phyloP scores from a whole-genome alignment of 2,329 filamentous ascomycete genomes.

The Rutstroemia sp. region DNA sequence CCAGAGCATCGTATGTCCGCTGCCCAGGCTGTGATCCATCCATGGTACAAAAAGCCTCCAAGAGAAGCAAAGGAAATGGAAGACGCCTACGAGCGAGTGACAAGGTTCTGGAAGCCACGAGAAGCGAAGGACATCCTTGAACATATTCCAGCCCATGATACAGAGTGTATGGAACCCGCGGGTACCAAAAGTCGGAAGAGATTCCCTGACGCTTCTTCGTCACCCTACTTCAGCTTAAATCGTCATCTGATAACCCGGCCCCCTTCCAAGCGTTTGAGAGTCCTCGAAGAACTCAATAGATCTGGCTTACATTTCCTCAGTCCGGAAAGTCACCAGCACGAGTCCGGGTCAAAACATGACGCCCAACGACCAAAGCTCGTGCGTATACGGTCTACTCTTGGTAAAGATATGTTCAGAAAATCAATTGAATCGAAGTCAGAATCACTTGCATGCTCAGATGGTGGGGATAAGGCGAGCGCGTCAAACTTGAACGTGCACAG shows the following conservation, averaged over 20 bases:
- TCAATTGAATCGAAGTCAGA: background rate
- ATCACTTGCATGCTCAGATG: background rate
- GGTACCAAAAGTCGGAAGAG: conserved; percentile 12
- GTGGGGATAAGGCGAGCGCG: background rate
- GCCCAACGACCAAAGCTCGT: background rate
- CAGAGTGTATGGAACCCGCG: background rate
- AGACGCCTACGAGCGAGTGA: conserved; percentile 20
- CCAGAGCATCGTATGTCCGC: conserved; percentile 31
- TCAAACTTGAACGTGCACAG: background rate
- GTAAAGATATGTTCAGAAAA: conserved; percentile 17
- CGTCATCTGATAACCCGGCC: conserved; percentile 16
- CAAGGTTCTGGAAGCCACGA: conserved; percentile 24
- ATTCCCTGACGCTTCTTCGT: conserved; percentile 21
- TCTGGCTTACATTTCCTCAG: conserved; percentile 8
- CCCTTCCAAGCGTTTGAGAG: conserved; percentile 15
- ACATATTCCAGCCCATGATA: conserved; percentile 12
- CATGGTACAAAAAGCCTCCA: conserved; percentile 31
- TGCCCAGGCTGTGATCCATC: conserved; percentile 28
- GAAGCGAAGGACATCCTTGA: conserved; percentile 18
- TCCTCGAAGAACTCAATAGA: conserved; percentile 20
- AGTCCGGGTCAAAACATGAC: background rate
- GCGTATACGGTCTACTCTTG: conserved; percentile 9
- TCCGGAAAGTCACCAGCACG: background rate
- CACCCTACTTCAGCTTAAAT: conserved; percentile 26
- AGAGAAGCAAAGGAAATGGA: conserved; percentile 20